Evolutionary conservation across 805 yeast species (phyloP).

Genomic region (Nakazawaea ernobii): DNA sequence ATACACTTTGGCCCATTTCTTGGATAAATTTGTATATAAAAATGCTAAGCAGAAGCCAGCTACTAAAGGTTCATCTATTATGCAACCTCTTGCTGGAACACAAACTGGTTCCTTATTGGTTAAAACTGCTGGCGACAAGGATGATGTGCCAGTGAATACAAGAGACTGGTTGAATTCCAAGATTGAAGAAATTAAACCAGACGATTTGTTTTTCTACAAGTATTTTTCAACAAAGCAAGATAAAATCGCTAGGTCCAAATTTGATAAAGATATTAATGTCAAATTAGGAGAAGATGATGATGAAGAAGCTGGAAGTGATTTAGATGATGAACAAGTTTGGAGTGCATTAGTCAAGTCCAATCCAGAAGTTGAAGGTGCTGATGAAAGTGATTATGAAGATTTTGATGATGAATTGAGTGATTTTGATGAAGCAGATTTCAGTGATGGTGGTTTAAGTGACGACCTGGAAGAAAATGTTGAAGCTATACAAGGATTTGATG

Average conservation of each 20-base stretch:
- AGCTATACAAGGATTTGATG: constrained; percentile 18
- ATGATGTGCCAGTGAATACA: constrained; percentile 71
- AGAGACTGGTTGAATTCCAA: constrained; percentile 75
- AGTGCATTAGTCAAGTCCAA: constrained; percentile 52
- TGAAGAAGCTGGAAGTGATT: constrained; percentile 35
- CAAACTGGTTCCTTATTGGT: constrained; percentile 68
- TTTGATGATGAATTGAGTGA: constrained; percentile 34
- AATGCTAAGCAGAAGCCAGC: constrained; percentile 75
- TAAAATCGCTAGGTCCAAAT: constrained; percentile 27
- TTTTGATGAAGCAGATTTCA: constrained; percentile 24
- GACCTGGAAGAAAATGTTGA: constrained; percentile 22
- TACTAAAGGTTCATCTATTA: constrained; percentile 84
- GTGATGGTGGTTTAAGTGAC: constrained; percentile 21
- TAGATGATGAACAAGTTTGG: constrained; percentile 54
- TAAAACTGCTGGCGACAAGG: constrained; percentile 30
- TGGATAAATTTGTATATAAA: constrained; percentile 92
- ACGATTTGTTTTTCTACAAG: constrained; percentile 82
- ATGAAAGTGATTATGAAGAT: constrained; percentile 28
- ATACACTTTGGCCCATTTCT: constrained; percentile 81
- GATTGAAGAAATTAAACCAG: constrained; percentile 67
- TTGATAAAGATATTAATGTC: constrained; percentile 37
- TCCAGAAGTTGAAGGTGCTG: constrained; percentile 51
- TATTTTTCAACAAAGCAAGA: constrained; percentile 66
- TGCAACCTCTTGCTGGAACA: constrained; percentile 94
- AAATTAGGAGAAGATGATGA: constrained; percentile 38